These are phyloP conservation scores for Dothideomycetidae sp. DNA, from an alignment of 2,329 filamentous ascomycete species.

Conservation along the genomic window DNA sequence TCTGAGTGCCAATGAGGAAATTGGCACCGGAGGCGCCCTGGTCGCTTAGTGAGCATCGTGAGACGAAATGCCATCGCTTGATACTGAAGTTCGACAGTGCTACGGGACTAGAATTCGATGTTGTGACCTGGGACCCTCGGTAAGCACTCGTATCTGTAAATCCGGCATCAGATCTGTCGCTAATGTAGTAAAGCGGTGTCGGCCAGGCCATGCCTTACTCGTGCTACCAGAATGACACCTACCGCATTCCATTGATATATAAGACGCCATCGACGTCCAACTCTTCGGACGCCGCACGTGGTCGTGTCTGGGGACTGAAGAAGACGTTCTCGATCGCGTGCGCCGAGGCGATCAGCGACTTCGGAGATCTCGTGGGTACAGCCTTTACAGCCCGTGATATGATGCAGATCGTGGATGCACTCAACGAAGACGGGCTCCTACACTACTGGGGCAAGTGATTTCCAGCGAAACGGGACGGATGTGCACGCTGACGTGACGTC, in stretches of 20 bases:
- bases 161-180: too few species aligned
- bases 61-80: slow-evolving; percentile 11
- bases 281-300: slow-evolving; percentile 12
- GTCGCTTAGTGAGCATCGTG: slow-evolving; percentile 7
- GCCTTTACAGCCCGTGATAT: slow-evolving; percentile 31
- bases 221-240: slow-evolving; percentile 10
- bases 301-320: slow-evolving; percentile 11
- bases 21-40: slow-evolving; percentile 5
- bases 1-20: slow-evolving; percentile 6
- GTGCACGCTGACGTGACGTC: background rate
- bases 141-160: too few species aligned
- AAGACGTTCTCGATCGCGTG: slow-evolving; percentile 5
- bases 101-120: background rate
- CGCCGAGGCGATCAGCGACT: slow-evolving; percentile 15
- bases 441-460: slow-evolving; percentile 36
- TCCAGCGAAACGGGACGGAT: background rate
- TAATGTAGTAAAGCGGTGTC: too few species aligned
- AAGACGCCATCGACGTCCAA: slow-evolving; percentile 4
- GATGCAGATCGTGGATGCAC: slow-evolving; percentile 29
- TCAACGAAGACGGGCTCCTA: slow-evolving; percentile 28
- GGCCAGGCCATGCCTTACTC: slow-evolving; percentile 13
- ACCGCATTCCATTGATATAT: background rate
- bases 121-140: slow-evolving; percentile 6
- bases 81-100: slow-evolving; percentile 12
- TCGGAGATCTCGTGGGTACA: slow-evolving; percentile 26